Percentiles rank a stretch among this genome's conserved stretches.
phyloP scores from a whole-genome alignment of 2,329 filamentous ascomycete genomes.

The Chaetomium strumarium region DNA sequence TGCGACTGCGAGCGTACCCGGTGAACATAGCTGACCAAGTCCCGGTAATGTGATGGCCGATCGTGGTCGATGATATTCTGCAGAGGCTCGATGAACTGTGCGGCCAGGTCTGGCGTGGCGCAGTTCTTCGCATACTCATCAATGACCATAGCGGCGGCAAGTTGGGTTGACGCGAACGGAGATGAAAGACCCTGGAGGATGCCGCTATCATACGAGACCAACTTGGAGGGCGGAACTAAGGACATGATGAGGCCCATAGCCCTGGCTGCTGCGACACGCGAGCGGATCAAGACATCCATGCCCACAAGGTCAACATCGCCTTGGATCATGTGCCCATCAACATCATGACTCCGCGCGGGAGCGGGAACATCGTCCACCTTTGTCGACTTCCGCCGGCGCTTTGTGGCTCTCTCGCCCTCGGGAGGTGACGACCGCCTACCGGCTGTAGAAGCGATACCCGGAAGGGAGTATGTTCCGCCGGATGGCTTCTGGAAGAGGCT shows the following conservation, averaged over 20 bases:
- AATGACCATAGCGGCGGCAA: conserved; percentile 74
- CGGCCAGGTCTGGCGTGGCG: conserved; percentile 40
- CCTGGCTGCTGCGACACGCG: conserved; percentile 77
- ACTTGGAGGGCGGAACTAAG: conserved; percentile 58
- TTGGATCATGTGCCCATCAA: conserved; percentile 96
- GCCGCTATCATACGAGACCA: conserved; percentile 58
- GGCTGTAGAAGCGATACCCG: conserved; percentile 37
- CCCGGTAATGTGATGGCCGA: conserved; percentile 75
- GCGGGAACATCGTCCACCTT: conserved; percentile 66
- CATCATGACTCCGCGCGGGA: conserved; percentile 74
- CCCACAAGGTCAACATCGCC: conserved; percentile 94
- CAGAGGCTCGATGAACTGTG: conserved; percentile 59
- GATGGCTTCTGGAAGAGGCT: conserved; percentile 89
- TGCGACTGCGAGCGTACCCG: conserved; percentile 87
- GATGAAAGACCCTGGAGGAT: conserved; percentile 64
- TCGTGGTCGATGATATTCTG: conserved; percentile 75
- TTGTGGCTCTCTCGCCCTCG: conserved; percentile 58
- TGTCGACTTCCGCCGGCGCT: conserved; percentile 77
- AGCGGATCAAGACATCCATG: conserved; percentile 79
- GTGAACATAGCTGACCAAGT: conserved; percentile 84
- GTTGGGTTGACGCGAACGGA: conserved; percentile 76
- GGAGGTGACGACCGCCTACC: conserved; percentile 46
- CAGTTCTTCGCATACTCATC: conserved; percentile 76
- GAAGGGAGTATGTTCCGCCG: conserved; percentile 67
- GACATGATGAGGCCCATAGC: conserved; percentile 83